Base-by-base conservation (phyloP, 2,329 filamentous ascomycete species). In the Stachybotrys chartarum region DNA sequence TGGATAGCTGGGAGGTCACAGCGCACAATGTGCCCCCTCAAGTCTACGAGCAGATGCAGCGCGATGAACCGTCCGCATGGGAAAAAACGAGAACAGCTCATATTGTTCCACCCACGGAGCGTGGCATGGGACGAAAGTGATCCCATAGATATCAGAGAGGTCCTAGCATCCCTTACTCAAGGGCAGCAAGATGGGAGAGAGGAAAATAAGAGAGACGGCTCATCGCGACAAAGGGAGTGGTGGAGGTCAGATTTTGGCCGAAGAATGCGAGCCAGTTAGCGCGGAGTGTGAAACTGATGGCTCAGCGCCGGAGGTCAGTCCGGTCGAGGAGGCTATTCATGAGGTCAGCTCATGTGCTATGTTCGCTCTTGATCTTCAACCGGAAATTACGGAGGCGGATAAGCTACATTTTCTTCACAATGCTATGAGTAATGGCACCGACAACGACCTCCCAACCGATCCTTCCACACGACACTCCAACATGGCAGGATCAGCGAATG, bases 101-200 rank as follows among this genome's bases (percentile, higher is more conserved):
- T 1, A 54, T 56, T 30, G 51, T 56, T 39, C 51, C 51, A 30
- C 3, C 46, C 47, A 53, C 55, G 8, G 55, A 56, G 50, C 51
- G 55, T 3, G 55, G 55, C n/a, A 11, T 53, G 53, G 5, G 46
- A 54, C 2, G 51, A 51, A 46, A 56, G 10, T 18, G 1, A 39
- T 11, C 47, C 51, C 30, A 24, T 10, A 1, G 51, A 16, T 17
- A 51, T 56, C 45, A n/a, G 53, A 56, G 51, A 56, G 3, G n/a
- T 54, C 10, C 30, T 54, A 16, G 39, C 8, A 44, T 44, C 39
- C 39, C 39, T 44, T 44, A 44, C 39, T 44, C 39, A 44, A 44
- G 39, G 39, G 39, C 39, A 44, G 39, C 39, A 44, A 44, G 39
- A 44, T 44, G 39, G 39, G 39, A 44, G 39, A 44, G 39, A 44